Conservation (phyloP, 371 early-diverging fungal species). For the Smittium mucronatum region DNA sequence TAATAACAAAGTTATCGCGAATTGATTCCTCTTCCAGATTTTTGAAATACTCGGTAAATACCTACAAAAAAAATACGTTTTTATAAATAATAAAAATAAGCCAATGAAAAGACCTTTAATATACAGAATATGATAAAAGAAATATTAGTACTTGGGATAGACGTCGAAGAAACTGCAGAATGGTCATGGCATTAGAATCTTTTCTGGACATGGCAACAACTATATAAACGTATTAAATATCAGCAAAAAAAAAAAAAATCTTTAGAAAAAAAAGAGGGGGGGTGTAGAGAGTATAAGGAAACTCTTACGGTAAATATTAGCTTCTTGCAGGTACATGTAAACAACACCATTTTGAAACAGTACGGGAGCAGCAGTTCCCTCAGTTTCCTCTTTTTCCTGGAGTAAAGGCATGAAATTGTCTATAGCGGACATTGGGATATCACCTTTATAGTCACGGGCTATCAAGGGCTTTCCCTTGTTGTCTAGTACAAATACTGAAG, state of each 20-base stretch:
- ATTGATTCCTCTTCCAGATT: slow-evolving; percentile 96
- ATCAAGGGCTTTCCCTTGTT: slow-evolving; percentile 93
- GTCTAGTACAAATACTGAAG: slow-evolving; percentile 79
- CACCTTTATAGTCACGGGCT: slow-evolving; percentile 84
- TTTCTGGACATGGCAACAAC: slow-evolving; percentile 91
- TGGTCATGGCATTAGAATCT: slow-evolving; percentile 91
- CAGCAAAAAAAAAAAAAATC: neutral
- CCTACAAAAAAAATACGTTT: slow-evolving; percentile 24
- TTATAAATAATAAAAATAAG: slow-evolving; percentile 5
- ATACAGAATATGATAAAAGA: neutral
- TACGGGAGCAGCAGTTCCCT: slow-evolving; percentile 73
- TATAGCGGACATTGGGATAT: slow-evolving; percentile 85
- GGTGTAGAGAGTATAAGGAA: neutral
- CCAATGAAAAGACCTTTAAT: slow-evolving; percentile 12
- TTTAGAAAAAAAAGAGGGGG: neutral
- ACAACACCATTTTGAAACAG: slow-evolving; percentile 89
- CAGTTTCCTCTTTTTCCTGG: slow-evolving; percentile 85
- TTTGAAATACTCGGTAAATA: slow-evolving; percentile 94
- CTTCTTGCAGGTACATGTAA: slow-evolving; percentile 86
- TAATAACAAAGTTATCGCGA: slow-evolving; percentile 87
- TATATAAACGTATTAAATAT: slow-evolving; percentile 17
- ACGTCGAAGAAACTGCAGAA: slow-evolving; percentile 87
- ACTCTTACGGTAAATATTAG: slow-evolving; percentile 82
- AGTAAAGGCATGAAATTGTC: slow-evolving; percentile 95
- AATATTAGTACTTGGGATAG: slow-evolving; percentile 49